These are phyloP conservation scores for Trichosporon faecale DNA, from an alignment of 1,284 basidiomycete species.

Conservation along the genomic window DNA sequence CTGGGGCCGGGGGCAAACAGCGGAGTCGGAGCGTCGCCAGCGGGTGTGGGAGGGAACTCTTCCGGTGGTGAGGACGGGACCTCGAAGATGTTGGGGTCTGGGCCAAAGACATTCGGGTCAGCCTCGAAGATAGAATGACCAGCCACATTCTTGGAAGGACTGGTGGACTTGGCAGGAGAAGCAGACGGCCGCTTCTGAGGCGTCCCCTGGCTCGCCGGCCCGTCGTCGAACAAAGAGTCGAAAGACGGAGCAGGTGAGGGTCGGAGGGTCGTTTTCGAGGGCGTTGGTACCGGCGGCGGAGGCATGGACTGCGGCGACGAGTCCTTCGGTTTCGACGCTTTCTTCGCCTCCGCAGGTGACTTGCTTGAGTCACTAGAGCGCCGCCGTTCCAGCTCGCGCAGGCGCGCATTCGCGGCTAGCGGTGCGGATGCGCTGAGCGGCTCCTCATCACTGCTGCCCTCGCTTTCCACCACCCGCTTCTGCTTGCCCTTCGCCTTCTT, in stretches of 20 bases:
- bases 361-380: no score
- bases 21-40: neutral
- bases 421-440: neutral
- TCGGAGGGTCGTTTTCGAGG: neutral
- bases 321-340: neutral
- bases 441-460: conserved; percentile 2
- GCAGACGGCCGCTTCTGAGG: neutral
- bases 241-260: neutral
- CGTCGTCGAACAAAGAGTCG: conserved; percentile 2
- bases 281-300: neutral
- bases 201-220: neutral
- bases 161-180: neutral
- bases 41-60: neutral
- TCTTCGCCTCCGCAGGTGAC: neutral
- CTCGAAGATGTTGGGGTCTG: neutral
- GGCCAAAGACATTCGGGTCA: neutral
- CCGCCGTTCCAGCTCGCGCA: neutral
- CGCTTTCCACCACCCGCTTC: neutral
- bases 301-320: neutral
- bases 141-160: neutral
- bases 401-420: neutral
- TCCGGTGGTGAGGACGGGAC: neutral
- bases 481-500: neutral
- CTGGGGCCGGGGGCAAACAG: neutral
- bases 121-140: neutral